These are phyloP conservation scores for Candida gigantensis DNA, from an alignment of 1,139 yeast genomes.

Conservation along the genomic window DNA sequence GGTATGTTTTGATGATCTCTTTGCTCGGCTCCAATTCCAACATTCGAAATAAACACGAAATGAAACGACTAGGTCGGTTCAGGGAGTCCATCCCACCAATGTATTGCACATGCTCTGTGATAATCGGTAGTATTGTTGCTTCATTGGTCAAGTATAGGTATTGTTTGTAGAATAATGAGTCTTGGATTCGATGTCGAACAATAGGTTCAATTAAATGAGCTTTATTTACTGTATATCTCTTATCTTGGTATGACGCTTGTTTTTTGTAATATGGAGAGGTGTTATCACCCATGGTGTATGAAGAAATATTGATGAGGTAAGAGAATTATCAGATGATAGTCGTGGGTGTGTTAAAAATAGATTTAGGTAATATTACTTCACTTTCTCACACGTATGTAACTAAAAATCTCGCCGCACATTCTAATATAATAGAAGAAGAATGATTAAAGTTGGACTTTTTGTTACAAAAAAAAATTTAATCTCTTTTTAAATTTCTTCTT, in stretches of 20 bases:
- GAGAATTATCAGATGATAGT: neutral
- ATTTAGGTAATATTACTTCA: neutral
- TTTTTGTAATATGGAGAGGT: constrained; percentile 12
- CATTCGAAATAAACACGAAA: constrained; percentile 63
- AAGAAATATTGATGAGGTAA: too few relatives aligned
- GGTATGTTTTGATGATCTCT: constrained; percentile 53
- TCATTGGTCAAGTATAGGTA: constrained; percentile 60
- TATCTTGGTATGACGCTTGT: constrained; percentile 27
- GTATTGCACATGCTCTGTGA: constrained; percentile 39
- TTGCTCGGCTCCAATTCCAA: constrained; percentile 61
- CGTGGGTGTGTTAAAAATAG: neutral
- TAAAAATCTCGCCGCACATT: too few relatives aligned
- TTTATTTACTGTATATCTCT: constrained; percentile 41
- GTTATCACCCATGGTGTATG: constrained; percentile 7
- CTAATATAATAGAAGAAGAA: too few relatives aligned
- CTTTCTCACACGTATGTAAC: too few relatives aligned
- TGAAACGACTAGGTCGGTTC: constrained; percentile 59
- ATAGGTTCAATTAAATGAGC: constrained; percentile 65
- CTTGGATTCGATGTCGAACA: constrained; percentile 65
- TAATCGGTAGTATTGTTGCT: constrained; percentile 43
- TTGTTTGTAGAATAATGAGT: constrained; percentile 68
- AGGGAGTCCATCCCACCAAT: constrained; percentile 52
- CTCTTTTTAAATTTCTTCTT: neutral
- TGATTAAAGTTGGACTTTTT: too few relatives aligned
- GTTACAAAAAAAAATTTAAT: neutral